Percentiles rank a stretch among this genome's conserved stretches.
Evolutionary conservation across 331 rosid genomes (phyloP).

Genomic region (Dryas integrifolia): DNA sequence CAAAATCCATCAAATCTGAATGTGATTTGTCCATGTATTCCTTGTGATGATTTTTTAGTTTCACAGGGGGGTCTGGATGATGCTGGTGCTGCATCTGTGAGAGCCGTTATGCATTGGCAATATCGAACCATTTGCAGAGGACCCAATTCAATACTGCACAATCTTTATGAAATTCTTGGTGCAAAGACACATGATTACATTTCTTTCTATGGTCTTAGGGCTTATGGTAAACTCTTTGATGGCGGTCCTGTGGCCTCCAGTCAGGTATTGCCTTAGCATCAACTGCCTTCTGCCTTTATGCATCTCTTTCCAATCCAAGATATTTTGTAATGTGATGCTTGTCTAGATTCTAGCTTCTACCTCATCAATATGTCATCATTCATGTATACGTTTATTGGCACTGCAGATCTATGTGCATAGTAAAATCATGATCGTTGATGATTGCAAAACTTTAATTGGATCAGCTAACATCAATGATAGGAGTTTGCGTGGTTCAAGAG

Average conservation of each 20-base stretch:
- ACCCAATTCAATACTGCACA: slow-evolving; percentile 69
- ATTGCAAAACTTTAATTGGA: slow-evolving; percentile 73
- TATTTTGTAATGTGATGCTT: neutral
- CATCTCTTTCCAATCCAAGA: slow-evolving; percentile 4
- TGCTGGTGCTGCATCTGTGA: slow-evolving; percentile 97
- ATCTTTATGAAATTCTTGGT: slow-evolving; percentile 70
- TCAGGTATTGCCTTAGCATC: slow-evolving; percentile 55
- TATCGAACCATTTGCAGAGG: slow-evolving; percentile 96
- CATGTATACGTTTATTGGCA: slow-evolving; percentile 9
- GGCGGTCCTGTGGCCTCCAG: slow-evolving; percentile 90
- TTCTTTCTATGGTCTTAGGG: slow-evolving; percentile 90
- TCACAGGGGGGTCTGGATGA: slow-evolving; percentile 97
- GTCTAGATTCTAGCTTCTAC: slow-evolving; percentile 1
- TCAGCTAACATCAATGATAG: slow-evolving; percentile 98
- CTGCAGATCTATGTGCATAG: slow-evolving; percentile 94
- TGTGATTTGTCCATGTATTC: slow-evolving; percentile 7
- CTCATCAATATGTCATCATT: slow-evolving; percentile 8
- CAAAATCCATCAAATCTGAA: slow-evolving; percentile 7
- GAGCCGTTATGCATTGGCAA: slow-evolving; percentile 99
- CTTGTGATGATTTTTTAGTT: slow-evolving; percentile 28
- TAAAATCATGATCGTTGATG: slow-evolving; percentile 92
- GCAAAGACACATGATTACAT: slow-evolving; percentile 74
- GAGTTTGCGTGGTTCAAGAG: slow-evolving; percentile 94
- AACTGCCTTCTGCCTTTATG: slow-evolving; percentile 6
- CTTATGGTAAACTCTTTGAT: slow-evolving; percentile 77